These are phyloP conservation scores for Termitomyces sp. DNA, from an alignment of 768 basidiomycete species.

Conservation along the genomic window DNA sequence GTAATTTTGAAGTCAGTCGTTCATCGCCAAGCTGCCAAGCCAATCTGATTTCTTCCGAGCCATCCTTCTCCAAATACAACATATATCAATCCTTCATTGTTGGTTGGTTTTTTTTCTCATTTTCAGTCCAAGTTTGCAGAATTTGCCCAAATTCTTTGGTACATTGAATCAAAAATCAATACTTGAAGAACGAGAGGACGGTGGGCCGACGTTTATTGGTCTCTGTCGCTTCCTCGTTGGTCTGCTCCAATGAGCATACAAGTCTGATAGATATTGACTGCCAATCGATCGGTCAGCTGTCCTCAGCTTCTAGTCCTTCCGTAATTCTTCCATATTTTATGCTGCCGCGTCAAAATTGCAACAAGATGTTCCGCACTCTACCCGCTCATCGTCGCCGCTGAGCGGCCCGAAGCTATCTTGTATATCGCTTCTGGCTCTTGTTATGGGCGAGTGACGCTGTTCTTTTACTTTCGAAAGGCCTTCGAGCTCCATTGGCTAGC, in stretches of 20 bases:
- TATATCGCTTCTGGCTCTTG: conserved; percentile 18
- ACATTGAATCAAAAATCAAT: background rate
- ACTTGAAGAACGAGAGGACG: background rate
- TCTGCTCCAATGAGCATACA: background rate
- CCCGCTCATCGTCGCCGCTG: background rate
- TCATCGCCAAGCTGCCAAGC: conserved; percentile 6
- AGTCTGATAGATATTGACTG: background rate
- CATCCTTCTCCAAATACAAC: background rate
- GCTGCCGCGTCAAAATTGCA: conserved; percentile 16
- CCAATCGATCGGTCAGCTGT: conserved; percentile 1
- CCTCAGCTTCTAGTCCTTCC: background rate
- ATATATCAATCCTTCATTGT: too few species aligned
- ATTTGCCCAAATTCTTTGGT: background rate
- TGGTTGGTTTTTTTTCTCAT: too few species aligned
- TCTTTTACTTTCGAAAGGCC: background rate
- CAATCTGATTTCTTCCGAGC: background rate
- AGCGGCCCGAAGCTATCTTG: conserved; percentile 10
- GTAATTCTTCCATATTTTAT: conserved; percentile 8
- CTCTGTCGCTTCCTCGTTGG: background rate
- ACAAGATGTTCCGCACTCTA: background rate
- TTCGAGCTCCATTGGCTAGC: background rate
- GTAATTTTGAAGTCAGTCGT: background rate
- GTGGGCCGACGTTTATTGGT: background rate
- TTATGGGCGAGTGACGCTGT: background rate
- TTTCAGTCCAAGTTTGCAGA: too few species aligned